Evolutionary conservation across 2,329 filamentous ascomycete genomes (phyloP).

Genomic region (Emmonsiellopsis sp.): DNA sequence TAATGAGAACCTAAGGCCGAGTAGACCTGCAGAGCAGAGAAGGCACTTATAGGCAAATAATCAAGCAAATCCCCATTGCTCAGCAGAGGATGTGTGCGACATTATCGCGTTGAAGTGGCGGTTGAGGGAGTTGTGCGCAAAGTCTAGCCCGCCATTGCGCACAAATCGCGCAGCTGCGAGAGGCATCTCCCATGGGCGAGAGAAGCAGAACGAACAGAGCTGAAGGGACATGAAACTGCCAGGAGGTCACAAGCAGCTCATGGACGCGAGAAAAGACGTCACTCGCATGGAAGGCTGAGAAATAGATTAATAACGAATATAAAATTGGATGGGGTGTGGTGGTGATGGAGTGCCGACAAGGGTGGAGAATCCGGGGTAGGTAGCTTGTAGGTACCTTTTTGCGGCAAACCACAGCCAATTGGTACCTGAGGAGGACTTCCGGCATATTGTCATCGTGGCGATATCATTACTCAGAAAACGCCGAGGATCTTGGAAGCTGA

Average conservation of each 20-base stretch:
- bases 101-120: background rate
- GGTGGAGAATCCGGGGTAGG: no score
- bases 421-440: no score
- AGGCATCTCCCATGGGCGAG: background rate
- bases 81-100: background rate
- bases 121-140: background rate
- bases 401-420: no score
- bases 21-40: background rate
- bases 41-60: background rate
- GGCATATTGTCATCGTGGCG: no score
- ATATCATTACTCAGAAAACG: no score
- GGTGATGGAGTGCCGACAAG: no score
- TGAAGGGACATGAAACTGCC: background rate
- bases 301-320: no score
- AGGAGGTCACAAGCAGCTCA: background rate
- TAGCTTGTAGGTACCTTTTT: no score
- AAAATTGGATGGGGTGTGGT: no score
- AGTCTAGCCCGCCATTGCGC: background rate
- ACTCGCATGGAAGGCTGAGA: no score
- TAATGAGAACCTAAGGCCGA: background rate
- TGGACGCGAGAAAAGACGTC: no score
- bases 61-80: background rate
- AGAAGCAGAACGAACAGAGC: background rate
- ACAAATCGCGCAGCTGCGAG: conserved; percentile 11
- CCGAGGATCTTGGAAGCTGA: no score